Conservation (phyloP, 2,329 filamentous ascomycete genomes). For the Xylaria multiplex region DNA sequence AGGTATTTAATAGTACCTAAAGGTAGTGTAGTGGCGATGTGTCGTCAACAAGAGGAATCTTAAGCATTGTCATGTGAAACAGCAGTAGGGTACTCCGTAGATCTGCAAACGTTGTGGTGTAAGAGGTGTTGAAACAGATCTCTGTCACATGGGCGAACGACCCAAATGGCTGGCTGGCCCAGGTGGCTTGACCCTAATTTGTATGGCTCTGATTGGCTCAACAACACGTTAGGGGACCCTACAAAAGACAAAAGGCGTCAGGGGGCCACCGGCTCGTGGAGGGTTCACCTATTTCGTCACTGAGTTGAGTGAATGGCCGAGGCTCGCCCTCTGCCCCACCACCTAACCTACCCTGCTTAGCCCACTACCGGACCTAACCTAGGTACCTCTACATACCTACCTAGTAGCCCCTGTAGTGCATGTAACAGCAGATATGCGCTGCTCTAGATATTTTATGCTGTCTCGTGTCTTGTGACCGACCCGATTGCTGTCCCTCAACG, state of each 20-base stretch:
- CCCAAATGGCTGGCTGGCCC: slow-evolving; percentile 9
- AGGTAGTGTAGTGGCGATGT: too few species aligned
- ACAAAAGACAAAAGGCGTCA: neutral
- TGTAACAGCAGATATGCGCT: neutral
- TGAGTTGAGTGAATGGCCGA: slow-evolving; percentile 18
- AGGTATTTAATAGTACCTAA: too few species aligned
- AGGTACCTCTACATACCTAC: slow-evolving; percentile 9
- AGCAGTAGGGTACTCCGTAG: too few species aligned
- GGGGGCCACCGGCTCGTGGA: neutral
- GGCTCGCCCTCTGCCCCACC: slow-evolving; percentile 19
- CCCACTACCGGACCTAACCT: neutral
- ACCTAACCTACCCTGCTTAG: neutral
- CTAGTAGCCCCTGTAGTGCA: neutral
- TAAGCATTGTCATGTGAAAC: too few species aligned
- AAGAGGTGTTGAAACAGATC: neutral
- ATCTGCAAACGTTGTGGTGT: neutral
- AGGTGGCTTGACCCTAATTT: slow-evolving; percentile 3
- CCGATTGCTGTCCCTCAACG: slow-evolving; percentile 1
- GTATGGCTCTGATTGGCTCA: slow-evolving; percentile 25
- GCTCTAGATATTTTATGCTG: slow-evolving; percentile 14
- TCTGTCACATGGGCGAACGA: slow-evolving; percentile 18
- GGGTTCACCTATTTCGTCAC: slow-evolving; percentile 24
- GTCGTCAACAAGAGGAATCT: too few species aligned
- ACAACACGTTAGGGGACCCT: neutral
- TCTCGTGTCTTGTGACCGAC: slow-evolving; percentile 23